Base-by-base conservation (phyloP, 768 basidiomycete species). In the Mycena kentingensis region DNA sequence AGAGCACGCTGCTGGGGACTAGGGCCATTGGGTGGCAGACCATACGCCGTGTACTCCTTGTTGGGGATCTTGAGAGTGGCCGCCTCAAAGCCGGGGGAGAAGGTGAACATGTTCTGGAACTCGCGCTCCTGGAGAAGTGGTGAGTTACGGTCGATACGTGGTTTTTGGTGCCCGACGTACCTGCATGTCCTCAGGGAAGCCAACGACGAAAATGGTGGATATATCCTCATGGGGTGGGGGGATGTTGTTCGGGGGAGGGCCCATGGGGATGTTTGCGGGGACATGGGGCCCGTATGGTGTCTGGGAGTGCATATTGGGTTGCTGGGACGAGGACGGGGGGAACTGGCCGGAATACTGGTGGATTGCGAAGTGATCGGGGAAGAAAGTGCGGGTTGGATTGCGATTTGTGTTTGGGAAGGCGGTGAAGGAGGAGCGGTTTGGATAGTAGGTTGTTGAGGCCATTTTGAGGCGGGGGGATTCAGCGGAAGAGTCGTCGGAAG, bases 41-140 rank as follows among this genome's bases (percentile, higher is more conserved):
- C 83, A 58, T 90, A 92, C 32, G 88, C 80, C 19, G 88, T 88
- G 58, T 83, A 86, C 63, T 93, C 90, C 71, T 93, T 88, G 76
- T 93, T 92, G 2, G 97, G 97, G 52, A 96, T 93, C 79, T 98
- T 99, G 61, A 99, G 79, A 5, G 95, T 97, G 7, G 97, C 96
- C 21, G 95, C 97, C 69, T 98, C 97, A 63, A 98, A 99, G 11
- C 94, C 97, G 1, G 81, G 74, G 3, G 91, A 93, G 65, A 99
- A 99, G 7, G 94, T 93, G 68, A 99, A 99, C 90, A 99, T 96
- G 67, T 98, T 98, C 70, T 96, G 93, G 70, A 98, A 99, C 73
- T 99, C 97, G 26, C 97, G 93, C 75, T 98, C 97, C 94, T 98
- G 61, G 3, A 46, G 46, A 58, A 57, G 41, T 41, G 55, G 63